phyloP scores from a whole-genome alignment of 331 rosid genomes.

The Rosa hybrid region DNA sequence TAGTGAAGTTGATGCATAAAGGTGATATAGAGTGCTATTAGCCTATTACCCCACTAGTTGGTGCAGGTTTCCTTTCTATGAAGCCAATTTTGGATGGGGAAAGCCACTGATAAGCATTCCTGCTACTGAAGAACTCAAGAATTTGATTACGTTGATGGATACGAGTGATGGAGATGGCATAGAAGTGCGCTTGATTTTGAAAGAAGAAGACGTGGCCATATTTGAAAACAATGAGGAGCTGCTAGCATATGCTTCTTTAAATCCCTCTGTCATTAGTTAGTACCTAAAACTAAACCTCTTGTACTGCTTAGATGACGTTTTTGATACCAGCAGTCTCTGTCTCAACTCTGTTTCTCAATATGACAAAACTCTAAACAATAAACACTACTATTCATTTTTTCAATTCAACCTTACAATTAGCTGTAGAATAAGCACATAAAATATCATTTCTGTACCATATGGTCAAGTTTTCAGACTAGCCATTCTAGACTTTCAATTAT shows the following conservation, averaged over 20 bases:
- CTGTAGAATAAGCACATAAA: neutral
- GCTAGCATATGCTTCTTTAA: neutral
- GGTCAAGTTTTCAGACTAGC: neutral
- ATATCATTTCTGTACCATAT: neutral
- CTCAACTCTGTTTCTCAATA: neutral
- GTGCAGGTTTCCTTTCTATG: constrained; percentile 25
- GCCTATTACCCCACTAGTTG: constrained; percentile 14
- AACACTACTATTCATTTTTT: neutral
- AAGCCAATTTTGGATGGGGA: constrained; percentile 34
- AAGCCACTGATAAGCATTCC: constrained; percentile 16
- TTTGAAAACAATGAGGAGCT: constrained; percentile 13
- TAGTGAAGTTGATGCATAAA: neutral
- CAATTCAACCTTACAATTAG: neutral
- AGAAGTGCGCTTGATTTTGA: constrained; percentile 20
- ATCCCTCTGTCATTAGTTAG: neutral
- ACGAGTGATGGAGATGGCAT: constrained; percentile 22
- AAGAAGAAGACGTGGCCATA: constrained; percentile 25
- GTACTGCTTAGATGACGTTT: neutral
- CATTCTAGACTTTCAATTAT: neutral
- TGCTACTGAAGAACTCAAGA: neutral
- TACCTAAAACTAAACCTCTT: neutral
- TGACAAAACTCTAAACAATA: neutral
- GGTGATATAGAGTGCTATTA: neutral
- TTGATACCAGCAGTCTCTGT: neutral
- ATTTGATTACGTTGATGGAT: constrained; percentile 7